Percentiles rank a stretch among this genome's conserved stretches.
These are phyloP conservation scores for Draba incana DNA, from an alignment of 345 rosid genomes.

Conservation along the genomic window DNA sequence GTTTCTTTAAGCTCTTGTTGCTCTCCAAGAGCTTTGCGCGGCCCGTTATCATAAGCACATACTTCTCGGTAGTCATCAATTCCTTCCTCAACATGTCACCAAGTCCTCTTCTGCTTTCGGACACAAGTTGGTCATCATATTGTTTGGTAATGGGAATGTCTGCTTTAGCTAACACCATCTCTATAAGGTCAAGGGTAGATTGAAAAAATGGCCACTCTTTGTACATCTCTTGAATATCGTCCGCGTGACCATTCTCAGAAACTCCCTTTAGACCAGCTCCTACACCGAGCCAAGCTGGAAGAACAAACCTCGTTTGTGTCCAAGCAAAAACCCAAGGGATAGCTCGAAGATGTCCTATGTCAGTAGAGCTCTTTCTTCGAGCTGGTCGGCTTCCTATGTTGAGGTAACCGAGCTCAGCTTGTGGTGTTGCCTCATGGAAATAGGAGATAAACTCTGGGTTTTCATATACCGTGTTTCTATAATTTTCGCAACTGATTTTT, in stretches of 20 bases:
- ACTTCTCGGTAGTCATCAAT: slow-evolving; percentile 67
- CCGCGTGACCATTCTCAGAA: slow-evolving; percentile 76
- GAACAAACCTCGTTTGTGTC: slow-evolving; percentile 98
- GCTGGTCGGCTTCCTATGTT: slow-evolving; percentile 97
- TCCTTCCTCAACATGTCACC: slow-evolving; percentile 77
- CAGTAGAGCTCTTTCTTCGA: slow-evolving; percentile 81
- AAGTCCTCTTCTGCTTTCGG: slow-evolving; percentile 65
- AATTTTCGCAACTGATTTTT: slow-evolving; percentile 70
- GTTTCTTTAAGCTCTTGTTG: slow-evolving; percentile 80
- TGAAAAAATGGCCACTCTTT: slow-evolving; percentile 97
- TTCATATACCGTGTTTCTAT: slow-evolving; percentile 79
- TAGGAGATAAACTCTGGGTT: slow-evolving; percentile 91
- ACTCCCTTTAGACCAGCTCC: slow-evolving; percentile 84
- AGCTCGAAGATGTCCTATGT: slow-evolving; percentile 95
- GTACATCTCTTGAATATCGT: slow-evolving; percentile 85
- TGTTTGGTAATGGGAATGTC: slow-evolving; percentile 84
- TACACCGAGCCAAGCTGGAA: slow-evolving; percentile 99
- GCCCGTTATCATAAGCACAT: slow-evolving; percentile 72
- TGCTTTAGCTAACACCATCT: slow-evolving; percentile 93
- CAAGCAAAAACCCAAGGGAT: slow-evolving; percentile 99
- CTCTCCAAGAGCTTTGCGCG: slow-evolving; percentile 74
- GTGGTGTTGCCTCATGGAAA: slow-evolving; percentile 96
- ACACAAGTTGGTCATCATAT: slow-evolving; percentile 87
- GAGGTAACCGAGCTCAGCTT: slow-evolving; percentile 93
- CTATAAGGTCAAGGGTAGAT: slow-evolving; percentile 90